phyloP scores from a whole-genome alignment of 495 filamentous ascomycete species.

The Rostrohypoxylon terebratum region DNA sequence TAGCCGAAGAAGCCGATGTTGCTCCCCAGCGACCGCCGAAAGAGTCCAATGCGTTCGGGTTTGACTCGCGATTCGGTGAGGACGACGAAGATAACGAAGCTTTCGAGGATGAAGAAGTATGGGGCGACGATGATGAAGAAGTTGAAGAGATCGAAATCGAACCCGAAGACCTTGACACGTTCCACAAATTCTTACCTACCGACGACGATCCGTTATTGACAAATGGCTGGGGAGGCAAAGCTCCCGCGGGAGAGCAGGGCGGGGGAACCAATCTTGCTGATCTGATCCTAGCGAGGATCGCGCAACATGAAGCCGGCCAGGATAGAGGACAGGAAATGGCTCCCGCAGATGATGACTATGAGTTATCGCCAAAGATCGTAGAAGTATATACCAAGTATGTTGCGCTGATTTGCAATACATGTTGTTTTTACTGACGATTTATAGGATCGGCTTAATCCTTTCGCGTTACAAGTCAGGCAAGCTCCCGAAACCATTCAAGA shows the following conservation, averaged over 20 bases:
- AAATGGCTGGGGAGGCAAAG: conserved; percentile 54
- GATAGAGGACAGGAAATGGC: conserved; percentile 50
- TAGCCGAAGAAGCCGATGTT: conserved; percentile 76
- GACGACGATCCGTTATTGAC: conserved; percentile 65
- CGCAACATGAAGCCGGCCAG: conserved; percentile 83
- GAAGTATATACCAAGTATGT: conserved; percentile 90
- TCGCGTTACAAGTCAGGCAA: conserved; percentile 94
- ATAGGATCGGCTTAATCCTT: conserved; percentile 84
- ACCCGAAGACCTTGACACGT: conserved; percentile 88
- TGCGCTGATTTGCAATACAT: conserved; percentile 22
- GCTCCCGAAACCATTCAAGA: conserved; percentile 96
- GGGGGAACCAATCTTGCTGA: conserved; percentile 86
- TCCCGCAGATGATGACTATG: conserved; percentile 76
- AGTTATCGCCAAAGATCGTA: conserved; percentile 89
- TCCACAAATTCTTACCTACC: conserved; percentile 86
- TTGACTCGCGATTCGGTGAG: conserved; percentile 54
- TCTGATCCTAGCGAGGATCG: conserved; percentile 93
- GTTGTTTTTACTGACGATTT: conserved; percentile 24
- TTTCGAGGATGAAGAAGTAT: conserved; percentile 68
- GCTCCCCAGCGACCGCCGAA: conserved; percentile 37
- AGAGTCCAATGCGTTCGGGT: conserved; percentile 56
- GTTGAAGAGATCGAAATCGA: conserved; percentile 86
- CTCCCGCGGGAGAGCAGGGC: conserved; percentile 58
- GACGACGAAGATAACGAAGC: conserved; percentile 51
- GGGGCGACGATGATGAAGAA: conserved; percentile 78